phyloP scores from a whole-genome alignment of 768 basidiomycete genomes.

The Lactifluus echinatus region DNA sequence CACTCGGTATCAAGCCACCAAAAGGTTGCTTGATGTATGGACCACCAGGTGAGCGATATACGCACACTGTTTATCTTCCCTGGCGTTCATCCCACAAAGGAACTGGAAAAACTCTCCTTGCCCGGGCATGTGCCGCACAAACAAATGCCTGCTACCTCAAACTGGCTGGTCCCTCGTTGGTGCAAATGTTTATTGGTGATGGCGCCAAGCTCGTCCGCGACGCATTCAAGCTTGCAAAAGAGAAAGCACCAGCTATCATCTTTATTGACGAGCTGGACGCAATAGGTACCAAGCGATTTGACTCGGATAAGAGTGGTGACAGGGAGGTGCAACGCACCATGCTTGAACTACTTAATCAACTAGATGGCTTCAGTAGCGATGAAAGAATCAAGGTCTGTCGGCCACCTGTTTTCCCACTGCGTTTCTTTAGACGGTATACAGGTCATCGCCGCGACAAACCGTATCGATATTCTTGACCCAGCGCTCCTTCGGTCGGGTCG shows the following conservation, averaged over 20 bases:
- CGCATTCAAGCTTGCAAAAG: slow-evolving; percentile 95
- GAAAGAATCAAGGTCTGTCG: slow-evolving; percentile 85
- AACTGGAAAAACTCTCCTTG: slow-evolving; percentile 96
- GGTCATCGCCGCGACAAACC: slow-evolving; percentile 98
- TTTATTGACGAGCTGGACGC: slow-evolving; percentile 98
- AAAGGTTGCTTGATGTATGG: slow-evolving; percentile 99
- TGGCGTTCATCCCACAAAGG: slow-evolving; percentile 33
- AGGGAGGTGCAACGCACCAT: slow-evolving; percentile 99
- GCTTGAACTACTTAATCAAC: slow-evolving; percentile 95
- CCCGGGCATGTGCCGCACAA: slow-evolving; percentile 95
- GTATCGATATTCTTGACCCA: slow-evolving; percentile 97
- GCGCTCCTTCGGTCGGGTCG: slow-evolving; percentile 97
- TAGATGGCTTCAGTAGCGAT: slow-evolving; percentile 96
- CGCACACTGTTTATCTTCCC: background rate
- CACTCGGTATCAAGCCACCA: slow-evolving; percentile 92
- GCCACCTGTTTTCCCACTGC: background rate
- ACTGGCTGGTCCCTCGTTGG: slow-evolving; percentile 92
- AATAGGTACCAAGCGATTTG: slow-evolving; percentile 98
- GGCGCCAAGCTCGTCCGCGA: slow-evolving; percentile 98
- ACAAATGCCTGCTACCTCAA: slow-evolving; percentile 98
- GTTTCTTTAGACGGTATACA: slow-evolving; percentile 27
- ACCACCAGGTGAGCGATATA: slow-evolving; percentile 65
- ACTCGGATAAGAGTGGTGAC: slow-evolving; percentile 98
- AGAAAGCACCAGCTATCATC: slow-evolving; percentile 98
- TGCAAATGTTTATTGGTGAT: slow-evolving; percentile 99